A percentile compares a stretch with the other conserved stretches of the same genome.
phyloP scores from a whole-genome alignment of 2,329 filamentous ascomycete species.

The Microdochium trichocladiopsis region DNA sequence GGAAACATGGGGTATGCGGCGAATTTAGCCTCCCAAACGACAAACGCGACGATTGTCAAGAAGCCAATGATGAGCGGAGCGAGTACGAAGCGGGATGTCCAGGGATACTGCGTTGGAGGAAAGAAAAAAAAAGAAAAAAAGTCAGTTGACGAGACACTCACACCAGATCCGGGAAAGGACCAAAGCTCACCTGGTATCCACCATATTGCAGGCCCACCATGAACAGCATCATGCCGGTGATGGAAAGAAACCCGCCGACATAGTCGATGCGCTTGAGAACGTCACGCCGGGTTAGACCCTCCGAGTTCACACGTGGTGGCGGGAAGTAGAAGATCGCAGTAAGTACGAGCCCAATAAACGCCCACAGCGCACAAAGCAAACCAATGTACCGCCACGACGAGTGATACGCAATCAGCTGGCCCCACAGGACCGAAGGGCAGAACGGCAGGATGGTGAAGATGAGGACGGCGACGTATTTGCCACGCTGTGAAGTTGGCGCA shows the following conservation, averaged over 20 bases:
- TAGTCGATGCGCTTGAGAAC: conserved; percentile 40
- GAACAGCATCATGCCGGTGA: conserved; percentile 41
- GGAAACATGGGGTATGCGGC: conserved; percentile 37
- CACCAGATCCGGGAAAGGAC: not conserved
- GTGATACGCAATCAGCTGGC: conserved; percentile 40
- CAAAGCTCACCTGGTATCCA: conserved; percentile 19
- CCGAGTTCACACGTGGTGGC: conserved; percentile 34
- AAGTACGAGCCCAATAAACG: conserved; percentile 41
- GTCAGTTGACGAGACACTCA: too few species aligned
- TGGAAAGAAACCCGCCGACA: conserved; percentile 41
- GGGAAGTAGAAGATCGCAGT: conserved; percentile 46
- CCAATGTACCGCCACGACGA: conserved; percentile 49
- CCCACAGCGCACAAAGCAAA: conserved; percentile 43
- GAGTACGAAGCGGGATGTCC: conserved; percentile 27
- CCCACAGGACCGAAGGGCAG: conserved; percentile 54
- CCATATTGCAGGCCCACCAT: conserved; percentile 38
- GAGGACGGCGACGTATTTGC: conserved; percentile 52
- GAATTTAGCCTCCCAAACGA: conserved; percentile 25
- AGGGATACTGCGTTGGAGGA: too few species aligned
- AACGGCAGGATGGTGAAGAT: conserved; percentile 58
- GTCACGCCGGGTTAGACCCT: conserved; percentile 28
- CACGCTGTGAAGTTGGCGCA: conserved; percentile 57
- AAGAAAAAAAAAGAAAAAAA: not conserved
- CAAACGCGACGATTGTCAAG: conserved; percentile 26
- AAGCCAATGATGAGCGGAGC: conserved; percentile 31